Evolutionary conservation across 2,329 filamentous ascomycete genomes (phyloP).

Genomic region (Trichoderma asperellum): DNA sequence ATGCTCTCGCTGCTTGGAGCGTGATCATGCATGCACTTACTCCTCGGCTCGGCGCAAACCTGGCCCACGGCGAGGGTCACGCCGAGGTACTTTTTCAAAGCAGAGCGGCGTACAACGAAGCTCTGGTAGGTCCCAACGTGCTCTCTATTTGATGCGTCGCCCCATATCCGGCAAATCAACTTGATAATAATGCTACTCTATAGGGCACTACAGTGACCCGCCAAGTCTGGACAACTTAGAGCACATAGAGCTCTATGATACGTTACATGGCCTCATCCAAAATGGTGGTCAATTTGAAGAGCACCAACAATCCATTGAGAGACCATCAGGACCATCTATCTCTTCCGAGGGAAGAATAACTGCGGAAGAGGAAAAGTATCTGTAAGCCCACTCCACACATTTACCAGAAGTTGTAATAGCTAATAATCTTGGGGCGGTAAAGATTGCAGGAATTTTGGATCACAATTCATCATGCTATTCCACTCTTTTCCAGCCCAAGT

Average conservation of each 20-base stretch:
- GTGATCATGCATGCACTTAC: conserved; percentile 25
- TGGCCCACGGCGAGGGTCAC: conserved; percentile 23
- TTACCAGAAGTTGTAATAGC: neutral
- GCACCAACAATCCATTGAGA: neutral
- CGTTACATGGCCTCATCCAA: too few species aligned
- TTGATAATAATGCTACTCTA: too few species aligned
- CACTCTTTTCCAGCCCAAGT: conserved; percentile 7
- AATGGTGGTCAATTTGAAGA: too few species aligned
- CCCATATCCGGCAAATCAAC: neutral
- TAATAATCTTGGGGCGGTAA: neutral
- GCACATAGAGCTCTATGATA: too few species aligned
- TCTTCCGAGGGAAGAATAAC: neutral
- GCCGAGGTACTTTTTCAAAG: neutral
- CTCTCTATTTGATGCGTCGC: neutral
- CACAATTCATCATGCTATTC: conserved; percentile 14
- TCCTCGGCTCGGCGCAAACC: conserved; percentile 29
- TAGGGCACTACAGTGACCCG: too few species aligned
- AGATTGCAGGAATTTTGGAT: neutral
- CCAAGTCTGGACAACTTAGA: too few species aligned
- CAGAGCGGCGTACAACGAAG: neutral
- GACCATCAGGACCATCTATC: neutral
- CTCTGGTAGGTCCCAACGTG: neutral
- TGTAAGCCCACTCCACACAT: neutral
- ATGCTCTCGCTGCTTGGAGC: conserved; percentile 28
- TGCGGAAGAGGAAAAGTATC: conserved; percentile 3